Percentiles rank a stretch among this genome's conserved stretches.
Evolutionary conservation across 441 rosid genomes (phyloP).

Genomic region (Mallotus japonicus): DNA sequence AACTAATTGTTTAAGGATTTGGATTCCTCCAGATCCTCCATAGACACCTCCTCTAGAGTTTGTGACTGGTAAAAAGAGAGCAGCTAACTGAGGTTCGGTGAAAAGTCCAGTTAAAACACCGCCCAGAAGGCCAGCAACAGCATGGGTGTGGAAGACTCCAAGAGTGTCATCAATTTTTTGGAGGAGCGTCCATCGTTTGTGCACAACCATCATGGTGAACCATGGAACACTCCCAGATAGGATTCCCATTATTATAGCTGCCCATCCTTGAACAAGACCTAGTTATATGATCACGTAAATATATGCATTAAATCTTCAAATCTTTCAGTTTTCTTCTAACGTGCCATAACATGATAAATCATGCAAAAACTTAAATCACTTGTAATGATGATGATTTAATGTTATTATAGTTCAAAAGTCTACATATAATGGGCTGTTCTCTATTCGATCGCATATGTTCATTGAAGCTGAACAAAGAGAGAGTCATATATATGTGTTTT

Average conservation of each 20-base stretch:
- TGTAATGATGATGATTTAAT: no score
- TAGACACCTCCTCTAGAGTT: constrained; percentile 48
- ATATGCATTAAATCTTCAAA: not conserved
- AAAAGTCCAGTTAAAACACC: constrained; percentile 52
- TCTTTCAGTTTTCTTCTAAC: not conserved
- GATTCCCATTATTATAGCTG: constrained; percentile 55
- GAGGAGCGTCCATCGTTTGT: constrained; percentile 47
- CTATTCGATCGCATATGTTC: no score
- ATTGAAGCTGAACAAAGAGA: no score
- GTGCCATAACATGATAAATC: no score
- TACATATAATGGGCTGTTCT: no score
- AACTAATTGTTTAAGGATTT: constrained; percentile 46
- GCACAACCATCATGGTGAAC: constrained; percentile 64
- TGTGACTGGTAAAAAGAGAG: constrained; percentile 46
- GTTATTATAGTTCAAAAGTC: no score
- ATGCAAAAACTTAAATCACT: no score
- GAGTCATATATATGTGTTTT: no score
- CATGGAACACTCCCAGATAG: constrained; percentile 62
- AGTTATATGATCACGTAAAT: not conserved
- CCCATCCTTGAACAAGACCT: constrained; percentile 77
- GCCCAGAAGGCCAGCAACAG: constrained; percentile 58
- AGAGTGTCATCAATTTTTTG: constrained; percentile 58
- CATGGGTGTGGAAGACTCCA: constrained; percentile 61
- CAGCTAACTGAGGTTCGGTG: constrained; percentile 48
- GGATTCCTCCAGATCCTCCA: constrained; percentile 51